Evolutionary conservation across 805 yeast species (phyloP).

Genomic region (Maudiozyma pseudohumilis): DNA sequence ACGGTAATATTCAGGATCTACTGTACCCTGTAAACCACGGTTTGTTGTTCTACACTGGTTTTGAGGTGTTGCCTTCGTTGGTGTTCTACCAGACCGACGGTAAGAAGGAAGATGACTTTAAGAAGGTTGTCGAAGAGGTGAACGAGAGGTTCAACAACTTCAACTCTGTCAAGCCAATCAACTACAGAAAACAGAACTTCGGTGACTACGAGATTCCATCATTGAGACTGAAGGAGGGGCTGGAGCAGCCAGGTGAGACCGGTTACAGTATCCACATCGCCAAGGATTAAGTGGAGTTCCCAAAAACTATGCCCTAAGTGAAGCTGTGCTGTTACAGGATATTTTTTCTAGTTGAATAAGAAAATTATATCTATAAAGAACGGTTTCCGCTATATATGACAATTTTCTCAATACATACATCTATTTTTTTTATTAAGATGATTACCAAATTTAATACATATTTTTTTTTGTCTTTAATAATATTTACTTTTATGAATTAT

Average conservation of each 20-base stretch:
- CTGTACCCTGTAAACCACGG: slow-evolving; percentile 19
- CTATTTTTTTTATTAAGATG: no score
- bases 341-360: no score
- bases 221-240: slow-evolving; percentile 6
- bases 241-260: slow-evolving; percentile 8
- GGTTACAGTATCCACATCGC: slow-evolving; percentile 11
- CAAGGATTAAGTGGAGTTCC: neutral
- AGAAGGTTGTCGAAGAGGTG: slow-evolving; percentile 6
- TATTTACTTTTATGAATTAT: no score
- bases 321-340: no score
- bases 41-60: slow-evolving; percentile 17
- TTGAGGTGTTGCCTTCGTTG: slow-evolving; percentile 15
- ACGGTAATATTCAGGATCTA: slow-evolving; percentile 16
- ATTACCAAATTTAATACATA: no score
- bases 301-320: no score
- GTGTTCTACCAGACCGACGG: slow-evolving; percentile 8
- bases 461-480: no score
- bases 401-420: no score
- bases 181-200: slow-evolving; percentile 12
- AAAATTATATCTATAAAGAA: no score
- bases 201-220: slow-evolving; percentile 15
- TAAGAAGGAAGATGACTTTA: slow-evolving; percentile 10
- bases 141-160: slow-evolving; percentile 5
- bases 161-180: slow-evolving; percentile 9
- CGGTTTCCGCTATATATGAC: no score